Evolutionary conservation across 2,329 filamentous ascomycete genomes (phyloP), one percentile per base, ranked within the genome.

Genomic region (Exophiala xenobiotica): DNA sequence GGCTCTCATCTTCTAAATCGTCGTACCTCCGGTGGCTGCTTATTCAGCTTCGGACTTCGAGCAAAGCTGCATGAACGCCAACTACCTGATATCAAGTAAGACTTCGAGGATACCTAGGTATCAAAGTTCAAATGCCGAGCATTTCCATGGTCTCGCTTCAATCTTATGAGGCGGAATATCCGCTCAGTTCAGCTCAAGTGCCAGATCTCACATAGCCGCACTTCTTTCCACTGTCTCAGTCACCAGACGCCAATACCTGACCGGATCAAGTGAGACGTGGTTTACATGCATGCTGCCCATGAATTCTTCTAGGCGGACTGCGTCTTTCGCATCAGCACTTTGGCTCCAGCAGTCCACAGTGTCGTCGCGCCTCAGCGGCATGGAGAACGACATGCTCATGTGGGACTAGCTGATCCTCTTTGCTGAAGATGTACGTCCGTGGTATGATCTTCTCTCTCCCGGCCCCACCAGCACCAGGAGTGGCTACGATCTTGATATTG

Each of bases 351-450:
- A 39, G 12, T 19, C 11, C 37, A 39, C 37, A 39, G 24, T 33
- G 12, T 22, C 26, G 14, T n/a, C 18, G 58, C 0, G 78, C 77
- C 38, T 71, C 65, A 1, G 53, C 62, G 0, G 74, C 76, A 57
- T 81, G 77, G 33, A 59, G 61, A 62, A 79, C 74, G 3, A 82
- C 68, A 53, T 78, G 70, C 7, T 54, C 57, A 64, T 66, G 74
- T 3, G 67, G 63, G 6, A 82, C 72, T 55, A 80, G 68, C 26
- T 60, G 53, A 59, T 82, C 79, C 2, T 63, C 69, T 24, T 69
- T 67, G 7, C 75, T 73, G 53, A 79, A 82, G n/a, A 81, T 53
- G 54, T 81, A 83, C 19, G 71, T 67, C 26, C 79, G 68, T 11
- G 71, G 65, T 3, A 67, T 64, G 27, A 12, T 45, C 42, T 8